Percentiles rank a stretch among this genome's conserved stretches.
Evolutionary conservation across 2,329 filamentous ascomycete genomes (phyloP).

Genomic region (Monosporascus sp.): DNA sequence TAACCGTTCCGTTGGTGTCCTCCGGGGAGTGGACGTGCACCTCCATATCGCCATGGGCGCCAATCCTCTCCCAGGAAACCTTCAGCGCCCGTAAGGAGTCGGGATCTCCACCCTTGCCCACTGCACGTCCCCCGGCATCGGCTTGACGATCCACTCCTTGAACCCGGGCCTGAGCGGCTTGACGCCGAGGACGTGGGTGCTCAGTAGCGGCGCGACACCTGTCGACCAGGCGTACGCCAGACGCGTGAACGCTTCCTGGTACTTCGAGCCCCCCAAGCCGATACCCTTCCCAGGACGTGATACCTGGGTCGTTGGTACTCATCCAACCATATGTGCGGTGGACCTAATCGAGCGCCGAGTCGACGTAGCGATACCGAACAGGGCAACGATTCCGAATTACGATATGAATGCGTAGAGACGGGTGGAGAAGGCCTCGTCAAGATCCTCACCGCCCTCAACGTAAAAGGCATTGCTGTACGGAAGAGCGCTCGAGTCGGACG

Average conservation of each 20-base stretch:
- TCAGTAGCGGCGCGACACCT: conserved; percentile 42
- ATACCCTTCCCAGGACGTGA: conserved; percentile 51
- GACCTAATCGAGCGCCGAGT: conserved; percentile 39
- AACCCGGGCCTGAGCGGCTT: conserved; percentile 40
- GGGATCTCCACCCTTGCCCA: conserved; percentile 31
- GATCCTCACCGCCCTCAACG: conserved; percentile 35
- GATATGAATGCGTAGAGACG: conserved; percentile 48
- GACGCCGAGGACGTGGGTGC: conserved; percentile 42
- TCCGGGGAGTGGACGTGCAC: conserved; percentile 28
- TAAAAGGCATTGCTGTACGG: conserved; percentile 48
- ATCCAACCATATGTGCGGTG: conserved; percentile 46
- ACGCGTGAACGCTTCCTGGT: conserved; percentile 42
- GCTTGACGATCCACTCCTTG: conserved; percentile 33
- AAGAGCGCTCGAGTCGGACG: conserved; percentile 28
- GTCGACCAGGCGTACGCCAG: conserved; percentile 48
- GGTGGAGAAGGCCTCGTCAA: conserved; percentile 31
- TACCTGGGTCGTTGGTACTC: conserved; percentile 37
- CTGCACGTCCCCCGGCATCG: conserved; percentile 21
- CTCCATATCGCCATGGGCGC: conserved; percentile 12
- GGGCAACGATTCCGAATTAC: conserved; percentile 47
- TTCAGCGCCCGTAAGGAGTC: conserved; percentile 33
- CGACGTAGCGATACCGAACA: conserved; percentile 31
- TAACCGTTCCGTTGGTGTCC: conserved; percentile 23
- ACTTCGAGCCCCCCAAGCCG: conserved; percentile 35
- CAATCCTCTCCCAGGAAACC: conserved; percentile 32